Conservation (phyloP, 192 early-diverging fungal species). For the Coemansia sp. region DNA sequence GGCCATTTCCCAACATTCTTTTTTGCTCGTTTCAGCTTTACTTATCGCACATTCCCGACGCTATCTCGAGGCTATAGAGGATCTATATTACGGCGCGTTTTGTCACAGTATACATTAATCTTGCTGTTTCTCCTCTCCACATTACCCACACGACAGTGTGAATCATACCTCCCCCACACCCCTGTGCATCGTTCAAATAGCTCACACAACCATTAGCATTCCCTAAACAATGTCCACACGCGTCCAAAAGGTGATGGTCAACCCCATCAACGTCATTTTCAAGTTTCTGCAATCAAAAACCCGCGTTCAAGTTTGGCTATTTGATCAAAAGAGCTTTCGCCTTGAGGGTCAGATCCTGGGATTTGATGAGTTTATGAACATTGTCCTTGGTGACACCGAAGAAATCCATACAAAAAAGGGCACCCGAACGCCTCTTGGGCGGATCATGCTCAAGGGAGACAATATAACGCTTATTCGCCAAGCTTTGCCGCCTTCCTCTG, state of each 20-base stretch:
- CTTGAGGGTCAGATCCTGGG: slow-evolving; percentile 96
- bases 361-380: slow-evolving; percentile 98
- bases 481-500: slow-evolving; percentile 5
- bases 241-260: slow-evolving; percentile 57
- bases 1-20: slow-evolving; percentile 10
- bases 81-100: not conserved
- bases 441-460: slow-evolving; percentile 95
- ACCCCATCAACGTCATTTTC: slow-evolving; percentile 88
- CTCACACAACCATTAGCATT: not conserved
- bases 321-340: slow-evolving; percentile 79
- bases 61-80: not conserved
- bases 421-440: slow-evolving; percentile 71
- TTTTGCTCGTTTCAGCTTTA: not conserved
- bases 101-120: not conserved
- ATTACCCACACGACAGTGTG: not conserved
- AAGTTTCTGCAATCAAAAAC: slow-evolving; percentile 91
- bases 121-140: not conserved
- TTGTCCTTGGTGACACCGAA: slow-evolving; percentile 88
- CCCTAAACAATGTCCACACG: slow-evolving; percentile 46
- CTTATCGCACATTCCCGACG: not conserved
- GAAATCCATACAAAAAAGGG: slow-evolving; percentile 83
- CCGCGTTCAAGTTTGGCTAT: slow-evolving; percentile 93
- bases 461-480: slow-evolving; percentile 89
- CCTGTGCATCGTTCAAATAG: not conserved
- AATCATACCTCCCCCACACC: not conserved